Evolutionary conservation across 106 monocot species (phyloP), one percentile per base, ranked within the genome.

Genomic region (Apostasia shenzhenica): DNA sequence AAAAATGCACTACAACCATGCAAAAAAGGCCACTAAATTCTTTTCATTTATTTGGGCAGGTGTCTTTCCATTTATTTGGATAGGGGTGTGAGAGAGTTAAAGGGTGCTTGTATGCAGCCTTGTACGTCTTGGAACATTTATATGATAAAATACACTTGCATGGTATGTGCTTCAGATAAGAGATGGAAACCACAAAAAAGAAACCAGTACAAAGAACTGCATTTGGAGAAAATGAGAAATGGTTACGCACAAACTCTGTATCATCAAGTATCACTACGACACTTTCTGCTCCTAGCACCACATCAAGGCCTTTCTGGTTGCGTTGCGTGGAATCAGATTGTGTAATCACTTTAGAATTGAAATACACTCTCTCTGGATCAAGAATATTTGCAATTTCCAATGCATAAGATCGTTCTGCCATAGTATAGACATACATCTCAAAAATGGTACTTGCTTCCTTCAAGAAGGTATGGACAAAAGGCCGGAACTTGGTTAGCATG

Each of bases 371-470:
- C 14, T 14, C 72, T 49, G 97, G 97, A 72, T 99, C 97, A 59
- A 99, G 81, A 72, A 92, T 78, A 57, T 85, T 92, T 3, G 79
- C 92, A 39, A 99, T 85, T 77, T 92, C 92, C 41, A 90, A 26
- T 39, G 97, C 97, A 81, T 99, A 99, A 59, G 84, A 68, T 43
- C 82, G 80, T 54, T 92, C 89, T 26, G 59, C 97, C 97, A 99
- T 92, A 14, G 97, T 99, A 57, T 99, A 99, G 51, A 99, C 72
- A 55, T 99, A 92, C 89, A 99, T 83, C 70, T 99, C 97, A 67
- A 87, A 99, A 60, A 99, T 72, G 37, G 13, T 72, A 59, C 72
- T 89, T n/a, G 85, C 90, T 78, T 99, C 92, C 76, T 81, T 76
- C 69, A 99, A 50, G 72, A 99, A 99, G 1, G 71, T 80, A 45